Evolutionary conservation across 768 basidiomycete genomes (phyloP).

Genomic region (Rhizopogon salebrosus): DNA sequence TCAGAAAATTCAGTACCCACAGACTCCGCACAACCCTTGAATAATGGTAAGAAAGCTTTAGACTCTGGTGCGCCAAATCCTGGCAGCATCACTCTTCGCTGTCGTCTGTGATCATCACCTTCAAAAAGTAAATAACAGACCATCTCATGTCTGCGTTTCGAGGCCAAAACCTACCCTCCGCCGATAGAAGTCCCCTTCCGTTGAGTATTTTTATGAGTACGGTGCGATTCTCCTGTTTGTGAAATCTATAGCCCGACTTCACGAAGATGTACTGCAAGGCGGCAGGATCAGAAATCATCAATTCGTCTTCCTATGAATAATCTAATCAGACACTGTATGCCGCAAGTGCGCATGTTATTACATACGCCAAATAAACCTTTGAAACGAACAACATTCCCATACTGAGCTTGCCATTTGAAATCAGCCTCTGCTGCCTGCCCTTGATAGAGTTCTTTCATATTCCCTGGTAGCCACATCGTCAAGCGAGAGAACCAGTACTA

Average conservation of each 20-base stretch:
- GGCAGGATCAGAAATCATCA: too few species aligned
- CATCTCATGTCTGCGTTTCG: constrained; percentile 11
- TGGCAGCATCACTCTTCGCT: constrained; percentile 49
- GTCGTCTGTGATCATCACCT: too few species aligned
- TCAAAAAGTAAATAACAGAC: too few species aligned
- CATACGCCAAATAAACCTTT: constrained; percentile 10
- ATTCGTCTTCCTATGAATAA: constrained; percentile 33
- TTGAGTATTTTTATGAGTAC: constrained; percentile 8
- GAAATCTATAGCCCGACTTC: constrained; percentile 39
- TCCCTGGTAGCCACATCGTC: not conserved
- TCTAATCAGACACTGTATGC: constrained; percentile 11
- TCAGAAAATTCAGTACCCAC: constrained; percentile 6
- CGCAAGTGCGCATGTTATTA: not conserved
- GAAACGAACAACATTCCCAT: constrained; percentile 8
- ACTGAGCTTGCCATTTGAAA: too few species aligned
- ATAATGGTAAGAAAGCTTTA: constrained; percentile 45
- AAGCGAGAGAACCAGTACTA: constrained; percentile 2
- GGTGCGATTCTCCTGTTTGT: constrained; percentile 28
- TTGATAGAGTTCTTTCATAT: too few species aligned
- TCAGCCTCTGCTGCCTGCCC: too few species aligned
- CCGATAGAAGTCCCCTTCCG: constrained; percentile 34
- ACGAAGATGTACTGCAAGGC: too few species aligned
- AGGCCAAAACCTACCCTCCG: constrained; percentile 29
- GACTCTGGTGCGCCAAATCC: constrained; percentile 50
- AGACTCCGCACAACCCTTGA: constrained; percentile 31